phyloP scores from a whole-genome alignment of 441 rosid genomes.

The Aquilaria agallochum region DNA sequence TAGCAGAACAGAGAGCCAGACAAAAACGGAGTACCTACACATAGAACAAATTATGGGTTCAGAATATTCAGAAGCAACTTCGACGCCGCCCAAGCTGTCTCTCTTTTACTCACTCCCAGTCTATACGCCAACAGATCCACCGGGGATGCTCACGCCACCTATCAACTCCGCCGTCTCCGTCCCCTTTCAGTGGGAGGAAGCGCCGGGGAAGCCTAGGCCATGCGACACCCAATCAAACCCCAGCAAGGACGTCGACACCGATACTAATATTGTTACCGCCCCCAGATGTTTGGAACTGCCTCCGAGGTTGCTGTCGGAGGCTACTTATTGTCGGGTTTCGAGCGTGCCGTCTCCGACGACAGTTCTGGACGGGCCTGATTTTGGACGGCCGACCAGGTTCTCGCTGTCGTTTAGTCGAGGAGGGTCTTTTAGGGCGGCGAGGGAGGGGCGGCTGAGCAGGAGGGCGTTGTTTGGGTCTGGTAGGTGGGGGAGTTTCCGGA shows the following conservation, averaged over 20 bases:
- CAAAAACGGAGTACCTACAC: not conserved
- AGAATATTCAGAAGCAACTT: slow-evolving; percentile 3
- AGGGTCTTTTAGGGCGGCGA: slow-evolving; percentile 23
- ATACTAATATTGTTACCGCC: too few species aligned
- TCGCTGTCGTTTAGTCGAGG: slow-evolving; percentile 34
- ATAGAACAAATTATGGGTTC: slow-evolving; percentile 4
- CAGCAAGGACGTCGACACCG: too few species aligned
- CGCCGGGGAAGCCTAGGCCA: slow-evolving; percentile 75
- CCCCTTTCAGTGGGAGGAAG: slow-evolving; percentile 91
- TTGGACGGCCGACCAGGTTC: slow-evolving; percentile 11
- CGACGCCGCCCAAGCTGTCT: slow-evolving; percentile 42
- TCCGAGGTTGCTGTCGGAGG: slow-evolving; percentile 38
- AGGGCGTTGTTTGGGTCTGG: slow-evolving; percentile 30
- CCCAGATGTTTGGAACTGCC: slow-evolving; percentile 54
- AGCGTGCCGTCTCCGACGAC: slow-evolving; percentile 47
- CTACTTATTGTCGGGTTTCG: slow-evolving; percentile 14
- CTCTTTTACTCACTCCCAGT: slow-evolving; percentile 37
- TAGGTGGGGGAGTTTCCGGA: slow-evolving; percentile 44
- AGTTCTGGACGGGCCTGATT: slow-evolving; percentile 48
- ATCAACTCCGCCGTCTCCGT: slow-evolving; percentile 44
- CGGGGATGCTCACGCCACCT: slow-evolving; percentile 51
- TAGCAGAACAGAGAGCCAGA: too few species aligned
- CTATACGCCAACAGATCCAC: slow-evolving; percentile 19
- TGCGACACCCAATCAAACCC: slow-evolving; percentile 3
- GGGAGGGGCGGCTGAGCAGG: slow-evolving; percentile 17